phyloP scores from a whole-genome alignment of 1,284 basidiomycete species.

The Cryptococcus neoformans region DNA sequence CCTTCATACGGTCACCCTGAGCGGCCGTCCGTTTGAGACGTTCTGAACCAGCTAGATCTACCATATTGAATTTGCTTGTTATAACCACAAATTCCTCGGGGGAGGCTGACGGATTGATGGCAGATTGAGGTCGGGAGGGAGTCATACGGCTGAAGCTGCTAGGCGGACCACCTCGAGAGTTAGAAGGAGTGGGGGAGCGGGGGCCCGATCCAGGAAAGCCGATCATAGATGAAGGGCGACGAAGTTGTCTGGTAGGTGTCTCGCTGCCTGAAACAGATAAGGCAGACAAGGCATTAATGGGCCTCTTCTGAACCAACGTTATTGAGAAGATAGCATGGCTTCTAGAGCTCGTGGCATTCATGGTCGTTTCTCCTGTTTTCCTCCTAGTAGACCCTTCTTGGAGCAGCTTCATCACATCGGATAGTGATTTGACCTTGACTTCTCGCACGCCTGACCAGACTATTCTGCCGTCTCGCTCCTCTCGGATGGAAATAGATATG shows the following conservation, averaged over 20 bases:
- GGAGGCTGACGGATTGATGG: conserved; percentile 52
- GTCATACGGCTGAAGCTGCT: conserved; percentile 31
- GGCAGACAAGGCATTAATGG: conserved; percentile 6
- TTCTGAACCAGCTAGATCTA: conserved; percentile 95
- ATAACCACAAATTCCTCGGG: conserved; percentile 80
- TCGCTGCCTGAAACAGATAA: conserved; percentile 7
- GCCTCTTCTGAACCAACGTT: conserved; percentile 70
- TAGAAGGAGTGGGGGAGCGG: conserved; percentile 22
- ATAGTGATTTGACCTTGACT: conserved; percentile 73
- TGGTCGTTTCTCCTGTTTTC: conserved; percentile 94
- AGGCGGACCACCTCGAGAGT: conserved; percentile 13
- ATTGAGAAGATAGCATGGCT: conserved; percentile 99
- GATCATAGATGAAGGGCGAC: conserved; percentile 29
- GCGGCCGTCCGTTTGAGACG: conserved; percentile 91
- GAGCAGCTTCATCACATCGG: conserved; percentile 89
- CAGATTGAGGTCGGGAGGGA: conserved; percentile 64
- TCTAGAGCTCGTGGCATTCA: conserved; percentile 97
- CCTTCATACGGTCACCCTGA: conserved; percentile 91
- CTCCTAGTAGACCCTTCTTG: conserved; percentile 84
- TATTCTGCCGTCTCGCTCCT: conserved; percentile 94
- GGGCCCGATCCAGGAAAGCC: conserved; percentile 15
- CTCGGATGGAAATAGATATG: conserved; percentile 90
- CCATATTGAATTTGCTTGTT: conserved; percentile 97
- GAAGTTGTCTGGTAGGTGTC: conserved; percentile 26
- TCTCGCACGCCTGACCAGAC: conserved; percentile 96